Base-by-base conservation (phyloP, 306 rosid species). In the Malus fusca region DNA sequence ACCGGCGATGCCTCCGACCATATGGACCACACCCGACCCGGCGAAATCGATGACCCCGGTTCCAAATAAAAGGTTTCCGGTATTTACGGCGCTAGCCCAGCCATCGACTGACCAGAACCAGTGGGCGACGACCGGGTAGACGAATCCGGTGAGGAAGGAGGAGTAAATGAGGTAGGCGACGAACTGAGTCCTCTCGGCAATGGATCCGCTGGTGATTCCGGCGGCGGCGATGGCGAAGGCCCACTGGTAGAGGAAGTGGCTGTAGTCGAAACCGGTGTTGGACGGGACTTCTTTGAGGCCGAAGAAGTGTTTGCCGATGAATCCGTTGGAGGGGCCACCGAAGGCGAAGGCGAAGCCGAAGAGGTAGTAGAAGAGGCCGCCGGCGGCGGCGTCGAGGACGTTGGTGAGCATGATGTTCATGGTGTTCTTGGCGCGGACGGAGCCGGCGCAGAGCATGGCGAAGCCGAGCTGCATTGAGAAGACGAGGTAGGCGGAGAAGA, bases 401-500 rank as follows among this genome's bases (percentile, higher is more conserved):
- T 94, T 94, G 21, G 97, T 94, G 71, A 94, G 96, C 98, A 94
- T 94, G 88, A 94, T 94, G 88, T 94, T 94, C 98, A 94, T 94
- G 82, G 98, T 94, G 93, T 94, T 94, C 28, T 94, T 94, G 63
- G 98, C 98, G 1, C 98, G 89, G 71, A 94, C 98, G n/a, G 98
- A 94, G 48, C 98, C 97, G 30, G 97, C 98, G 51, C 98, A 94
- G 79, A 91, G 95, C 98, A 94, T 94, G 73, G 98, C 97, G 77
- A 94, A 94, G 42, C 97, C 97, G 11, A 94, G 93, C 66, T 94
- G 98, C 98, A 94, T 94, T 37, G 98, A 90, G 91, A 94, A 94
- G 17, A 94, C 98, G n/a, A 94, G 93, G 78, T 94, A 94, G 12
- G 97, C 90, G 8, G 98, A 94, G 85, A 91, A 94, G 72, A 94